A percentile compares a stretch with the other conserved stretches of the same genome.
These are phyloP conservation scores for Corniculantispora saksenae DNA, from an alignment of 2,329 filamentous ascomycete species.

Conservation along the genomic window DNA sequence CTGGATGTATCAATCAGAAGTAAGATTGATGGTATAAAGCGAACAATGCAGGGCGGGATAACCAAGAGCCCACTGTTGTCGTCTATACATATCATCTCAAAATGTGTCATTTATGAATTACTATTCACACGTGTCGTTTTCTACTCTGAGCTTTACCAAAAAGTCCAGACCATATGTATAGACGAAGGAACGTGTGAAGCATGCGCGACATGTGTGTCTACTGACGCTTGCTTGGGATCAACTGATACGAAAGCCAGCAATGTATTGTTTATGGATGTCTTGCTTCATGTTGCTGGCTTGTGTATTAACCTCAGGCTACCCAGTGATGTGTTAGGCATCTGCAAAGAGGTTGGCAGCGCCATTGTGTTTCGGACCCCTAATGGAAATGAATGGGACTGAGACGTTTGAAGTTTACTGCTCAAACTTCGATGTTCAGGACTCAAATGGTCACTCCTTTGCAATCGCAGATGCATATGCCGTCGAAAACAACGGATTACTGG, in stretches of 20 bases:
- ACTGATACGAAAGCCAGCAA: conserved; percentile 19
- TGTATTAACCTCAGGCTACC: conserved; percentile 31
- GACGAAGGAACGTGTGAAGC: background rate
- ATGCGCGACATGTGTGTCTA: background rate
- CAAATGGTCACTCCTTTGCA: conserved; percentile 25
- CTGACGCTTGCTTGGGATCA: conserved; percentile 25
- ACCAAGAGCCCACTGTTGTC: background rate
- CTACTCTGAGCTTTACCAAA: background rate
- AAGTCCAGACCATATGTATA: background rate
- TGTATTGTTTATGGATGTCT: conserved; percentile 31
- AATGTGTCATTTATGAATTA: background rate
- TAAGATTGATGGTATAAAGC: background rate
- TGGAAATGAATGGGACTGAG: conserved; percentile 26
- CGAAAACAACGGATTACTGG: conserved; percentile 25
- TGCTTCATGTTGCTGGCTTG: conserved; percentile 35
- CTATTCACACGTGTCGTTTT: background rate
- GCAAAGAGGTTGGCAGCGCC: conserved; percentile 17
- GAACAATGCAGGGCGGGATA: background rate
- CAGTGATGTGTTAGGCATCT: conserved; percentile 31
- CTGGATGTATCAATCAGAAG: background rate
- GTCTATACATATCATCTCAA: background rate
- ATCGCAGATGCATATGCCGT: conserved; percentile 31
- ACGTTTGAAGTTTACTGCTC: conserved; percentile 29
- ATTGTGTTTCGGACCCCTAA: conserved; percentile 26
- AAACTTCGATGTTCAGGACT: conserved; percentile 23